Evolutionary conservation across 2,329 filamentous ascomycete genomes (phyloP), one percentile per base, ranked within the genome.

Genomic region (Bipolaris oryzae): DNA sequence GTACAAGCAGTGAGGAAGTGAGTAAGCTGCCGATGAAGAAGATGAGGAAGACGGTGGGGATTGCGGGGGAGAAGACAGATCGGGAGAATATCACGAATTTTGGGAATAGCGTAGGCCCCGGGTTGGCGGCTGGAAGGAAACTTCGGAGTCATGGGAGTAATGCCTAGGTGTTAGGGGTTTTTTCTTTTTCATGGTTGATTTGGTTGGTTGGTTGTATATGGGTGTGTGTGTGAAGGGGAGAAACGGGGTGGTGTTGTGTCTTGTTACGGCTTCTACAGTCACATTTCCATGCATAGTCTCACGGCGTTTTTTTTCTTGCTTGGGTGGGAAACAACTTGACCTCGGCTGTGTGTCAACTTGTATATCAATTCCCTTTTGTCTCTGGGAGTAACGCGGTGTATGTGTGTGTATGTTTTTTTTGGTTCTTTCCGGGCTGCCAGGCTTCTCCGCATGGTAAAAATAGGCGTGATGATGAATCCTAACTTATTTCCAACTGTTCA

Each of bases 21-120:
- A 57, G 55, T 49, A 81, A 80, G 63, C 53, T 82, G 66, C 79
- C 79, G 7, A 78, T 74, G 71, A 80, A 77, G 64, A 73, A 74
- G 58, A 73, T 75, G 69, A 64, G 78, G 48, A 79, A 76, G 70
- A 81, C 79, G 18, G 77, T 80, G 5, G 64, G 58, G 0, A 74
- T 76, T 3, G 75, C 72, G 6, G 72, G 69, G 31, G 77, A 75
- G 38, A 63, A 69, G 49, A 72, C 65, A 1, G 78, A 78, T 45
- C 60, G 76, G 38, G 77, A 80, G 62, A 79, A 81, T 46, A 54
- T 76, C 34, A 72, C 69, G 23, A 77, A 77, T 51, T 75, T 80
- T 55, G 72, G 70, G 53, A 76, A 68, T 52, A 79, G 72, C 66
- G 75, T 76, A 51, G 76, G 76, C 6, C 74, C 71, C 11, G 73